Evolutionary conservation across 805 yeast species (phyloP), one percentile per base, ranked within the genome.

Genomic region (Myxozyma neotropica): DNA sequence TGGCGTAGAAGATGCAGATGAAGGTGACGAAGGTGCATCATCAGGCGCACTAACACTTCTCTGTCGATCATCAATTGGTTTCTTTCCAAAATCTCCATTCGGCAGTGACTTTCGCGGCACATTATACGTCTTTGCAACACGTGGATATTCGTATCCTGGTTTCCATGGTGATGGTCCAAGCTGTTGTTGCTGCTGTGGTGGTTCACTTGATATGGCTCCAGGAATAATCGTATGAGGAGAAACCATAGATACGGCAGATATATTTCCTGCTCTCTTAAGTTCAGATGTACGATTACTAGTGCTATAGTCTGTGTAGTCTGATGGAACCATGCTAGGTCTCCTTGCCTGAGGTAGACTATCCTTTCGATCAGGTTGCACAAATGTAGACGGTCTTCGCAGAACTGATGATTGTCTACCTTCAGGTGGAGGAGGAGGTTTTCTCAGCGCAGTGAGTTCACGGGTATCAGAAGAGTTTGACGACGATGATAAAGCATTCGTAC

Each of bases 401-500:
- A 40, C n/a, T 35, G 52, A 42, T 1, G 51, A 35, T 21, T 57
- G 57, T 8, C 53, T 23, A 8, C 51, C 54, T 26, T 44, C 47
- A 17, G 64, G 64, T 4, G 64, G 64, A 4, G 61, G 64, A 4
- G 64, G 64, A 3, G 64, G 58, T 31, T 45, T 57, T 17, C 64
- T 44, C n/a, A 44, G 44, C 8, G 64, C 61, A 17, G 59, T 59
- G 21, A 59, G 46, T 27, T 38, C 57, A 24, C 49, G 53, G 17
- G 36, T 21, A 19, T 36, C 46, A 13, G n/a, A n/a, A n/a, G n/a
- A n/a, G n/a, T 27, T 15, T 7, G n/a, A 10, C 13, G 51, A 8
- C 29, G 26, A 15, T 38, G 21, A n/a, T 13, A 13, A 13, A 35
- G n/a, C 12, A 8, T 38, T 17, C n/a, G 17, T 38, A 19, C 17